Conservation (phyloP, 192 early-diverging fungal genomes). For the Phycomyces blakesleeanus region DNA sequence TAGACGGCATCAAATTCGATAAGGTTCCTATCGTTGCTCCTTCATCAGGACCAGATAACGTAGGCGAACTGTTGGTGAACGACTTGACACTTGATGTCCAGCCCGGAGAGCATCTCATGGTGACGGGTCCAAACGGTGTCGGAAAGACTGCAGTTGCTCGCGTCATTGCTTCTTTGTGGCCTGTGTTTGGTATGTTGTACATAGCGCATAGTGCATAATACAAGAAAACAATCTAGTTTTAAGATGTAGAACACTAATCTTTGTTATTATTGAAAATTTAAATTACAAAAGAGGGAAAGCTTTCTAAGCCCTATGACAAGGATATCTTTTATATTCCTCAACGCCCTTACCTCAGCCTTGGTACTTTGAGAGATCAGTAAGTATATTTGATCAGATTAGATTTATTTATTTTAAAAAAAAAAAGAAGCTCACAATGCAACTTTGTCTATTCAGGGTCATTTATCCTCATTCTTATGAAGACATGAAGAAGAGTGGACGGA, state of each 20-base stretch:
- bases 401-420: no score
- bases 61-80: constrained; percentile 83
- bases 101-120: constrained; percentile 86
- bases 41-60: constrained; percentile 49
- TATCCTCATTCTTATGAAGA: constrained; percentile 89
- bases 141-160: constrained; percentile 94
- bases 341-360: constrained; percentile 89
- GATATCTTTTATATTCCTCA: constrained; percentile 99
- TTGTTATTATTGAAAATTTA: no score
- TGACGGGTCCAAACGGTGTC: constrained; percentile 93
- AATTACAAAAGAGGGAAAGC: constrained; percentile 63
- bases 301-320: constrained; percentile 65
- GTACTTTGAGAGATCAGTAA: constrained; percentile 90
- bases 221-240: no score
- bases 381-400: constrained; percentile 12
- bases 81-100: constrained; percentile 71
- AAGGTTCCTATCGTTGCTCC: constrained; percentile 89
- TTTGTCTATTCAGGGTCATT: constrained; percentile 55
- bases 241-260: no score
- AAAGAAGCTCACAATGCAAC: neutral
- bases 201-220: no score
- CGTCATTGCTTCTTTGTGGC: constrained; percentile 92
- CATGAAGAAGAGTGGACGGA: constrained; percentile 67
- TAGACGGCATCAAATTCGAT: constrained; percentile 76
- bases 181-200: constrained; percentile 60